Evolutionary conservation across 2,329 filamentous ascomycete species (phyloP).

Genomic region (Aspergillus sp.): DNA sequence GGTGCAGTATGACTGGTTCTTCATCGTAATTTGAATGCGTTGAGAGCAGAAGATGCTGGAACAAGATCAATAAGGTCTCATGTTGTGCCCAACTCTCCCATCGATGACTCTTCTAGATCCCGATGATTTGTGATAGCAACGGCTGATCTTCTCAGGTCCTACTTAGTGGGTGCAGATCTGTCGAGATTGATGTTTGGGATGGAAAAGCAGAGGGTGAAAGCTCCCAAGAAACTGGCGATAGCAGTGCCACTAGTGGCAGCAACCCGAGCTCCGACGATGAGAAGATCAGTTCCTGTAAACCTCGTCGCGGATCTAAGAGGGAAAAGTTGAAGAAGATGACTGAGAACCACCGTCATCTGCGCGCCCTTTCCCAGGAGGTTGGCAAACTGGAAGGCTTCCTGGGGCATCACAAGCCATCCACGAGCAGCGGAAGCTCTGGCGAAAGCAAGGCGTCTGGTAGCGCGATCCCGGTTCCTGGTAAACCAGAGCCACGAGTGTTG

Average conservation of each 20-base stretch:
- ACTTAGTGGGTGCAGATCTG: conserved; percentile 76
- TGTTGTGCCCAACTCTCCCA: no score
- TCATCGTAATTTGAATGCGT: no score
- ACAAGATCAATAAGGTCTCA: no score
- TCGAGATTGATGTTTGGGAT: conserved; percentile 96
- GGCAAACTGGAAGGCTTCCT: conserved; percentile 26
- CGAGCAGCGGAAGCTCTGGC: neutral
- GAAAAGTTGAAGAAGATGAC: conserved; percentile 22
- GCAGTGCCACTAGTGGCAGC: conserved; percentile 33
- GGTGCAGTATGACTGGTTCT: no score
- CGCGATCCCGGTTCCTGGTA: conserved; percentile 22
- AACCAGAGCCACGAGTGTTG: conserved; percentile 73
- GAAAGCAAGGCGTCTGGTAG: neutral
- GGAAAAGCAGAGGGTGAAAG: conserved; percentile 55
- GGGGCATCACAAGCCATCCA: conserved; percentile 24
- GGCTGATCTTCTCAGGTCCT: conserved; percentile 58
- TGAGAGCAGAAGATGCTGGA: no score
- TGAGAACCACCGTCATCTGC: conserved; percentile 14
- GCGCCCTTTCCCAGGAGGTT: conserved; percentile 18
- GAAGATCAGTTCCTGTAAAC: conserved; percentile 10
- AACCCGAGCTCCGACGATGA: conserved; percentile 28
- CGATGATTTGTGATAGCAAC: neutral
- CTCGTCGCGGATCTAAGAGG: conserved; percentile 24
- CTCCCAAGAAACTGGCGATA: conserved; percentile 33
- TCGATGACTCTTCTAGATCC: neutral